Base-by-base conservation (phyloP, 257 asterid genomes). In the Perilla frutescens region DNA sequence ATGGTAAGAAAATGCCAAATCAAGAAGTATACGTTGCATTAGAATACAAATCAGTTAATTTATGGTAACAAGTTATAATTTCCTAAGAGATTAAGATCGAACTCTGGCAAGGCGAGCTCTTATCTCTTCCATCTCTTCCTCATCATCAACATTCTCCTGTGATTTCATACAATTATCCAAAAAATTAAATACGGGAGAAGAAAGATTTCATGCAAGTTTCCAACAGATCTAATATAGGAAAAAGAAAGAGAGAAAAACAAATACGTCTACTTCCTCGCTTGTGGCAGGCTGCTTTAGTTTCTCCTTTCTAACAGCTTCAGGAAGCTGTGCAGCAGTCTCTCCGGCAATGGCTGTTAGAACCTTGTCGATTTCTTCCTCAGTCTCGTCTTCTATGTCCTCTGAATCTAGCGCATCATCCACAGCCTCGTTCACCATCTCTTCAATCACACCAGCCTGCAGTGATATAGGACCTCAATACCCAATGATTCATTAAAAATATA, bases 361-460 rank as follows among this genome's bases (percentile, higher is more conserved):
- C 83, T 90, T 95, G 5, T 95, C 99, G 26, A 95, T 85, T 84
- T 92, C 99, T 83, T 92, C 99, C 79, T 95, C 99, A 0, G 91
- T 92, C 81, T 92, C 99, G 79, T 92, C 98, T 79, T 92, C 98
- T 8, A 90, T 95, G 77, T 92, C 99, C 77, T 92, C 99, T 15
- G 98, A 85, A 80, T 95, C 99, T 14, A 95, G 77, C n/a, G 96
- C 97, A 47, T 72, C 62, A 73, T 95, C 99, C 57, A 95, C 81
- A 0, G 97, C 83, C 13, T 95, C 98, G 44, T 86, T 95, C 74
- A 95, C 75, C 81, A 88, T 74, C 82, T 95, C 99, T 84, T 95
- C 99, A 6, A 95, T 90, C n/a, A 95, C 93, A 39, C 97, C 97
- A 68, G 98, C 96, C 98, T 95, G 80, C 73, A 50, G 4, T 34